Base-by-base conservation (phyloP, 345 rosid species). In the Populus alba region DNA sequence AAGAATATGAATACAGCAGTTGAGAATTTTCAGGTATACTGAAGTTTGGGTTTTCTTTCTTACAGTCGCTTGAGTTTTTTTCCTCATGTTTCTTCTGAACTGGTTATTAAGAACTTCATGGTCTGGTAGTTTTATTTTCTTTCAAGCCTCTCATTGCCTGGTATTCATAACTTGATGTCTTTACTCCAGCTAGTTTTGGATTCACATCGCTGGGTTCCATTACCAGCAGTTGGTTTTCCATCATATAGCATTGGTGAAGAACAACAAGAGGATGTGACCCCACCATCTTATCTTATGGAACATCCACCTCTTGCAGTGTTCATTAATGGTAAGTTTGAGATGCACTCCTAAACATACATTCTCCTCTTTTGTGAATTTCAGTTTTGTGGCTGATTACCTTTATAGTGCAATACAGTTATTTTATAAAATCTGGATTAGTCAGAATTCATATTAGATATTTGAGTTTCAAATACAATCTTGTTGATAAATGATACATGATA, bases 291-390 rank as follows among this genome's bases (percentile, higher is more conserved):
- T 87, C 82, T 96, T 66, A 96, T 96, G 99, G 99, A 96, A 83
- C 97, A 96, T 83, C 97, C 99, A 72, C 98, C 98, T 71, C 97
- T 92, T 80, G 99, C 99, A 7, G 97, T 96, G 68, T 96, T 96
- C 84, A 76, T 94, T 70, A 96, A 94, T 70, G 98, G 99, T 92
- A 81, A 80, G 87, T 69, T 66, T 55, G 35, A 38, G 62, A 53
- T 39, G 33, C 66, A 33, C 73, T 82, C 41, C n/a, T 70, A 29
- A 51, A 23, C 77, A 41, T 43, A 47, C 23, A 13, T 43, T 66
- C 13, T 69, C 39, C n/a, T 20, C 53, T 3, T 31, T 22, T n/a
- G 20, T 73, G 49, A 75, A 66, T 22, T 66, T 47, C 23, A 12
- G 8, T 35, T 49, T 35, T 66, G 66, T 29, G 27, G 5, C 35